Base-by-base conservation (phyloP, 2,329 filamentous ascomycete genomes). In the Trichoderma arundinaceum region DNA sequence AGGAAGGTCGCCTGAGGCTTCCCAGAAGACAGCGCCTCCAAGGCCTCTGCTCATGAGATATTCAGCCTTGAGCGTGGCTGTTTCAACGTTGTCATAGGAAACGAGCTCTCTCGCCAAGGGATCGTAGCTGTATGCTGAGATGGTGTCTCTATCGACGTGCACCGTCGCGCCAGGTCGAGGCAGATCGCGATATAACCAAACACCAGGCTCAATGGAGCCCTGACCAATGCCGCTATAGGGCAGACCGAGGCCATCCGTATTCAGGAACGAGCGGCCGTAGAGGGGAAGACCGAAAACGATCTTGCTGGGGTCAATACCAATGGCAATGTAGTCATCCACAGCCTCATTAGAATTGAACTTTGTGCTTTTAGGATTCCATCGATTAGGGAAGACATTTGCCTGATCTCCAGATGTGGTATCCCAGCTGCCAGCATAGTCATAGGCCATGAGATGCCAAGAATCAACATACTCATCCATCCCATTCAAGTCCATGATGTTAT, bases 21-120 rank as follows among this genome's bases (percentile, higher is more conserved):
- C 92, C 92, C 92, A 96, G 84, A 90, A 96, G 82, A 95, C 91
- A 0, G 86, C 88, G 12, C 92, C 92, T 1, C 90, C 92, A 1
- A 96, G 83, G 0, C 84, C 80, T 61, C 82, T 81, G 22, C 79
- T 72, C 70, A 80, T 78, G 69, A 95, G 82, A 72, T 89, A 95
- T 8, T 80, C 74, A 0, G 84, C 84, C 80, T 95, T 96, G 69
- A 79, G 73, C 33, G 74, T 74, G 0, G 85, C 86, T 68, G 88
- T 86, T 38, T 78, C 75, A 0, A 86, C 80, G 4, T 84, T 90
- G 71, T 91, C 88, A 72, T 92, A 95, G 28, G 86, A 87, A 58
- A 96, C 81, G 78, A 95, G 86, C 72, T 87, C 86, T 57, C 81
- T 80, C 9, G 80, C 81, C 0, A 65, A 70, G 0, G 77, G 68